Conservation (phyloP, 495 filamentous ascomycete genomes). For the Hypomontagnella monticulosa region DNA sequence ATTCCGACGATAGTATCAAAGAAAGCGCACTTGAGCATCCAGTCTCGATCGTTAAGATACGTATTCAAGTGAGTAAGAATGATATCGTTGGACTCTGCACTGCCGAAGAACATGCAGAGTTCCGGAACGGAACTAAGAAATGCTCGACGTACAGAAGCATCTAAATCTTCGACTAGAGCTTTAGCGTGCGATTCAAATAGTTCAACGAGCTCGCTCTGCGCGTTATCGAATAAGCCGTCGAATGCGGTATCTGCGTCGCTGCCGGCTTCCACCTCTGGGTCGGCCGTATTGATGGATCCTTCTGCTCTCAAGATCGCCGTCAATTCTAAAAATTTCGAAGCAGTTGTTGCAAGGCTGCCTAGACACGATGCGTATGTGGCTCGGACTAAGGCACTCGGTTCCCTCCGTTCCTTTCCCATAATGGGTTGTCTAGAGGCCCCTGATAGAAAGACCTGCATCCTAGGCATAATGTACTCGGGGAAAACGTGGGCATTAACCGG, state of each 20-base stretch:
- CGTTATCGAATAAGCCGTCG: conserved; percentile 83
- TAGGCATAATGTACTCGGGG: conserved; percentile 90
- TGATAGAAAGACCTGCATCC: conserved; percentile 76
- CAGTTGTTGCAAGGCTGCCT: conserved; percentile 89
- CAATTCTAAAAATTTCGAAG: conserved; percentile 86
- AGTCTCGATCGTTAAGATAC: conserved; percentile 95
- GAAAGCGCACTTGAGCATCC: conserved; percentile 96
- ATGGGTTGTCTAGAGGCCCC: conserved; percentile 52
- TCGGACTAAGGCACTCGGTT: conserved; percentile 75
- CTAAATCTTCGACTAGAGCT: conserved; percentile 83
- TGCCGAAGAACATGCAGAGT: conserved; percentile 95
- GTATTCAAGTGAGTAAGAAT: conserved; percentile 96
- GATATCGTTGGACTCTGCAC: conserved; percentile 87
- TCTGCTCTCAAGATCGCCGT: conserved; percentile 88
- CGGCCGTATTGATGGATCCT: conserved; percentile 78
- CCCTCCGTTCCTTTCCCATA: conserved; percentile 56
- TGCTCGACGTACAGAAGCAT: conserved; percentile 88
- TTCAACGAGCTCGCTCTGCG: conserved; percentile 76
- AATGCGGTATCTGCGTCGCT: conserved; percentile 67
- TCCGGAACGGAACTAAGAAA: conserved; percentile 94
- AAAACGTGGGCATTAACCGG: conserved; percentile 96
- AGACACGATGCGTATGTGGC: conserved; percentile 93
- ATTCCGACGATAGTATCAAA: conserved; percentile 96
- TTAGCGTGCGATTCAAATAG: conserved; percentile 90
- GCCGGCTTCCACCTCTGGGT: conserved; percentile 83